Conservation (phyloP, 495 filamentous ascomycete species). For the Penicillium bovifimosum region DNA sequence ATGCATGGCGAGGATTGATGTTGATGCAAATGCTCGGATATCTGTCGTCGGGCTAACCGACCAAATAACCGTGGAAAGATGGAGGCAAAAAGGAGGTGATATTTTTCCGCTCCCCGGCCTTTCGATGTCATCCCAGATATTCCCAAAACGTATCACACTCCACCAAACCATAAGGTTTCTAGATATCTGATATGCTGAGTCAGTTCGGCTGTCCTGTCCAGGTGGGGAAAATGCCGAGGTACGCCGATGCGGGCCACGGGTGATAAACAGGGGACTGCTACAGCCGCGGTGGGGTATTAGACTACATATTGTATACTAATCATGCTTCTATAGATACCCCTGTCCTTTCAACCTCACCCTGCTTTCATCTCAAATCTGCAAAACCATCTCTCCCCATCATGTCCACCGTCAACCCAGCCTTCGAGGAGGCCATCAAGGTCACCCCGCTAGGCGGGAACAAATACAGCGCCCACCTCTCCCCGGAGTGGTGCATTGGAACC, state of each 20-base stretch:
- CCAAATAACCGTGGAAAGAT: too few relatives aligned
- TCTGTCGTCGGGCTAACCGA: too few relatives aligned
- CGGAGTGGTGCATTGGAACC: constrained; percentile 68
- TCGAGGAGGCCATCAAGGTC: constrained; percentile 55
- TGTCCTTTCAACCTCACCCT: neutral
- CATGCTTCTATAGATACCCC: neutral
- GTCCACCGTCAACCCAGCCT: constrained; percentile 31
- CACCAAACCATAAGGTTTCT: too few relatives aligned
- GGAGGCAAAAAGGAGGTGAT: too few relatives aligned
- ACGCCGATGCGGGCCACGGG: neutral
- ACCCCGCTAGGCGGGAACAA: constrained; percentile 52
- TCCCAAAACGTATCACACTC: too few relatives aligned
- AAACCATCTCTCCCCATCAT: neutral
- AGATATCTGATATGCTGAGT: neutral
- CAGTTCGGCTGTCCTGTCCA: neutral
- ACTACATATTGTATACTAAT: neutral
- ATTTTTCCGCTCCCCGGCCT: too few relatives aligned
- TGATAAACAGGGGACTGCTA: too few relatives aligned
- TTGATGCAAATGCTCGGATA: too few relatives aligned
- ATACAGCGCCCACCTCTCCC: constrained; percentile 52
- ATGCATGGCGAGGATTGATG: too few relatives aligned
- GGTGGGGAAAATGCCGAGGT: constrained; percentile 6
- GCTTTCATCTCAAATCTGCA: neutral
- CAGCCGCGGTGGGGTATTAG: neutral
- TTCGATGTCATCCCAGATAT: too few relatives aligned